Evolutionary conservation across 2,329 filamentous ascomycete species (phyloP).

Genomic region (Claviceps monticola): DNA sequence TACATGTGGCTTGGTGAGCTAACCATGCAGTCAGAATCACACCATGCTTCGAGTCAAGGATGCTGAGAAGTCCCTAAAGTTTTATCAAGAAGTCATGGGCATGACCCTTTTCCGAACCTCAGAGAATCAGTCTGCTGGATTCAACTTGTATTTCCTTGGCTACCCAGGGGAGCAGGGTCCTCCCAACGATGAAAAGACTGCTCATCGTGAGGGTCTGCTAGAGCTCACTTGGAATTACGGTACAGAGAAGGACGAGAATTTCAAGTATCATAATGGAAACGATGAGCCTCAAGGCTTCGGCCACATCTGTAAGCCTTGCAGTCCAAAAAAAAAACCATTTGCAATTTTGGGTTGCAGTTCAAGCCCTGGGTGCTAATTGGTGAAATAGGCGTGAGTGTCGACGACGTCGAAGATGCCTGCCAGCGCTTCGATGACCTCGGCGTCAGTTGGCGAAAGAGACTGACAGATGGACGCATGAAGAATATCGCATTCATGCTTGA

Average conservation of each 20-base stretch:
- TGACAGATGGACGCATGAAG: conserved; percentile 87
- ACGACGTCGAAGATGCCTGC: conserved; percentile 81
- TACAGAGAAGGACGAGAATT: conserved; percentile 72
- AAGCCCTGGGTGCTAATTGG: conserved; percentile 9
- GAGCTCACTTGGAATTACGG: conserved; percentile 80
- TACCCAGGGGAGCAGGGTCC: conserved; percentile 49
- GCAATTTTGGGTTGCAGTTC: not conserved
- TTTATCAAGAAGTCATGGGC: conserved; percentile 76
- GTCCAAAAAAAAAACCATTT: too few relatives aligned
- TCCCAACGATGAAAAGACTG: conserved; percentile 39
- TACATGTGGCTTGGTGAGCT: not conserved
- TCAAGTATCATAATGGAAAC: conserved; percentile 89
- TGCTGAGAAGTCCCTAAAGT: conserved; percentile 56
- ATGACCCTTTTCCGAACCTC: conserved; percentile 68
- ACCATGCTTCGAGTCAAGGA: conserved; percentile 94
- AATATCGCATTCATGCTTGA: conserved; percentile 86
- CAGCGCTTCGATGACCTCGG: conserved; percentile 68
- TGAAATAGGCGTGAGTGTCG: conserved; percentile 57
- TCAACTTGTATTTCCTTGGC: conserved; percentile 87
- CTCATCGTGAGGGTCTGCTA: conserved; percentile 66
- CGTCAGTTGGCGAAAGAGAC: conserved; percentile 86
- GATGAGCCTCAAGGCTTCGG: conserved; percentile 85
- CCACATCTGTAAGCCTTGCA: conserved; percentile 58
- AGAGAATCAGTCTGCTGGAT: conserved; percentile 57
- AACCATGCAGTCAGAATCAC: conserved; percentile 47